A percentile compares a stretch with the other conserved stretches of the same genome.
phyloP scores from a whole-genome alignment of 2,329 filamentous ascomycete species.

The Aspergillus carbonarius region DNA sequence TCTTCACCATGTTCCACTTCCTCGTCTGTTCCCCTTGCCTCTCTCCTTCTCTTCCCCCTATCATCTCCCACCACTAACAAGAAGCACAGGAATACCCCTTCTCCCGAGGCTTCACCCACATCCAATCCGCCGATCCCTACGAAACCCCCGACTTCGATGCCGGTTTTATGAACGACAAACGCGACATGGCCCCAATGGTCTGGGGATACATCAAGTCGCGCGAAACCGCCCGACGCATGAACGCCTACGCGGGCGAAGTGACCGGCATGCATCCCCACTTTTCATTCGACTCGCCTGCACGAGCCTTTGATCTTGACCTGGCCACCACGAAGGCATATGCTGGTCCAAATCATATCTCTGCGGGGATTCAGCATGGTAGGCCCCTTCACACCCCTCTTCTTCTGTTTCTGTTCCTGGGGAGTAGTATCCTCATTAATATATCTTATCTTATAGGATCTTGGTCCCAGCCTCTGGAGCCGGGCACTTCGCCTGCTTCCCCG shows the following conservation, averaged over 20 bases:
- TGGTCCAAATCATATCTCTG: constrained; percentile 67
- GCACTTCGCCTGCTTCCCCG: constrained; percentile 48
- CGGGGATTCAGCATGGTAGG: constrained; percentile 69
- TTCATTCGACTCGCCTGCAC: constrained; percentile 66
- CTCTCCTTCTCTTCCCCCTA: not conserved
- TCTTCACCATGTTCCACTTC: constrained; percentile 84
- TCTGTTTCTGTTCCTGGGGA: not conserved
- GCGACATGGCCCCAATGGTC: constrained; percentile 81
- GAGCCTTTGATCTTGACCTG: constrained; percentile 71
- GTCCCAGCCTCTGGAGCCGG: constrained; percentile 60
- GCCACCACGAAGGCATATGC: constrained; percentile 74
- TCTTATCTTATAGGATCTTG: constrained; percentile 50
- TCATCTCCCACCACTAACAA: not conserved
- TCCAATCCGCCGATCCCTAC: constrained; percentile 70
- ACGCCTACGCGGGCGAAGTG: constrained; percentile 74
- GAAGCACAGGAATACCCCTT: constrained; percentile 65
- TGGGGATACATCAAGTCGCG: constrained; percentile 83
- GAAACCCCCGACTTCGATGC: constrained; percentile 74
- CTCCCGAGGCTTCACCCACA: constrained; percentile 70
- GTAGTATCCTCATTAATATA: not conserved
- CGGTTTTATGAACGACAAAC: constrained; percentile 82
- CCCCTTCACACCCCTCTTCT: too few relatives aligned
- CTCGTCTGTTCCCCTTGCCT: constrained; percentile 38
- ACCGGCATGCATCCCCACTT: constrained; percentile 68
- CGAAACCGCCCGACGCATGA: constrained; percentile 76